These are phyloP conservation scores for Aphanomyces cochlioides DNA, from an alignment of 352 stramenopile genomes.

Conservation along the genomic window DNA sequence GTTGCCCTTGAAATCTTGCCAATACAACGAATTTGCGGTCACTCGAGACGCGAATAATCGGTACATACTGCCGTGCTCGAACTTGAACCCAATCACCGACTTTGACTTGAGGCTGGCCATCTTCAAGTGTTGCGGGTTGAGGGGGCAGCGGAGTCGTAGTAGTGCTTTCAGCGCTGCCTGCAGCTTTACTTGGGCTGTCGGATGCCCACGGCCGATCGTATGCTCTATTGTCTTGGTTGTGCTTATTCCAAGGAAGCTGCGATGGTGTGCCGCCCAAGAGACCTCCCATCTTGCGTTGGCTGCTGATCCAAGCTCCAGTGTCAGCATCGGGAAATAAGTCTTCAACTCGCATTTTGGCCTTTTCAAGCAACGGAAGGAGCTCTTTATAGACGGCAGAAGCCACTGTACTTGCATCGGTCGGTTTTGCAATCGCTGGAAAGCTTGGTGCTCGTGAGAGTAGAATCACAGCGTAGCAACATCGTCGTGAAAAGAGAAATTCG, in stretches of 20 bases:
- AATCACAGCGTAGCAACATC: conserved; percentile 43
- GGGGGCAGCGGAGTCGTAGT: background rate
- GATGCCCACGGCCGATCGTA: conserved; percentile 36
- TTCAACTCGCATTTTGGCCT: conserved; percentile 22
- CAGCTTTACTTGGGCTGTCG: background rate
- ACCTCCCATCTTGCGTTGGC: background rate
- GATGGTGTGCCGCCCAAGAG: background rate
- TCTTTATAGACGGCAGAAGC: background rate
- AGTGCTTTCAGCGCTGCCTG: background rate
- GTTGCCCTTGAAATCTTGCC: conserved; percentile 16
- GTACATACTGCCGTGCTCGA: conserved; percentile 43
- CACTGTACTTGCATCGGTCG: background rate
- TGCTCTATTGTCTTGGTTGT: background rate
- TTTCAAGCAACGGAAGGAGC: conserved; percentile 15
- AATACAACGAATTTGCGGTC: conserved; percentile 36
- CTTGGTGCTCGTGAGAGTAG: conserved; percentile 46
- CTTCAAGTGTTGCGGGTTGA: background rate
- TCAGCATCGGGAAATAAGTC: conserved; percentile 16
- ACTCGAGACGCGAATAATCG: conserved; percentile 40
- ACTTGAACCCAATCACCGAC: conserved; percentile 57
- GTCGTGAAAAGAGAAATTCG: conserved; percentile 1
- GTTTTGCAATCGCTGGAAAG: conserved; percentile 36
- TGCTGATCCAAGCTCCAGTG: background rate
- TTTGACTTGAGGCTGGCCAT: conserved; percentile 15
- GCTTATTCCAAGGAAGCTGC: conserved; percentile 33